Conservation (phyloP, 2,329 filamentous ascomycete genomes). For the Alternaria sp. region DNA sequence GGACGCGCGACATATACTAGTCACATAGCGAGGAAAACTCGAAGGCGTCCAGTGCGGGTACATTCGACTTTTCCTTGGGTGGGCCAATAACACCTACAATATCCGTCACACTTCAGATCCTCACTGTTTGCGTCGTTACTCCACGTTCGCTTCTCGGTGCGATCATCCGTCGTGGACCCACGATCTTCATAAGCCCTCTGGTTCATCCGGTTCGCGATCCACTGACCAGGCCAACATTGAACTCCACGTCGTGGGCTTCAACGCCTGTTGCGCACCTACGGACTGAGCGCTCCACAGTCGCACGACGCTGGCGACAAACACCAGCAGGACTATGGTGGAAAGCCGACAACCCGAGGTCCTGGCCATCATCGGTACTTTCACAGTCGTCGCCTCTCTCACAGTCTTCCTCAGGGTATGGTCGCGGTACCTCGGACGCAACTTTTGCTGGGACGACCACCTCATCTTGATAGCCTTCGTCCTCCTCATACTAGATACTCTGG, state of each 20-base stretch:
- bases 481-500: constrained; percentile 31
- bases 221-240: neutral
- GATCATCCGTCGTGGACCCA: constrained; percentile 6
- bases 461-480: constrained; percentile 35
- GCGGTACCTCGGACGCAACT: constrained; percentile 39
- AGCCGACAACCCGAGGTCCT: constrained; percentile 37
- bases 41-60: neutral
- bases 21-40: neutral
- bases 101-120: neutral
- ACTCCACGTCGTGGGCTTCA: neutral
- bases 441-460: constrained; percentile 43
- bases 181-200: constrained; percentile 3
- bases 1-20: constrained; percentile 1
- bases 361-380: constrained; percentile 34
- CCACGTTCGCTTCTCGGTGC: constrained; percentile 5
- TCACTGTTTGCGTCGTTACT: neutral
- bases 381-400: constrained; percentile 36
- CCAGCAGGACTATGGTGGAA: constrained; percentile 26
- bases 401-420: constrained; percentile 35
- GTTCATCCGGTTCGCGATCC: neutral
- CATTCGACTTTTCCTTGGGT: neutral
- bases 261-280: neutral
- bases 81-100: neutral
- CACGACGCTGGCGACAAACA: neutral
- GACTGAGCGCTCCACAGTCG: neutral